A percentile compares a stretch with the other conserved stretches of the same genome.
Conservation (phyloP, 805 yeast species). For the Kodamaea leandrae region DNA sequence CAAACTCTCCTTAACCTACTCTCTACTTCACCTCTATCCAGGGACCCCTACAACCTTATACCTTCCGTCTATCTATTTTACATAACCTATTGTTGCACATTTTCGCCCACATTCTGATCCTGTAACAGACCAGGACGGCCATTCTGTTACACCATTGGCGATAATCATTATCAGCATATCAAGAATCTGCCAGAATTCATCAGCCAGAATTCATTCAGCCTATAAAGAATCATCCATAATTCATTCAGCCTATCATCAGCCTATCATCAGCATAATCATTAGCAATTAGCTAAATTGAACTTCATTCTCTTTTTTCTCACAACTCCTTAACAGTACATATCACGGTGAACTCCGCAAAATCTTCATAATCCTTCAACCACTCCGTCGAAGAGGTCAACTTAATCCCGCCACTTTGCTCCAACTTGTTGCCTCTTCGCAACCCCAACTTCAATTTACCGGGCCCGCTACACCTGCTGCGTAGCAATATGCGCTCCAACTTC, state of each 20-base stretch:
- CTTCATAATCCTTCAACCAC: constrained; percentile 9
- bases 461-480: constrained; percentile 2
- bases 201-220: no score
- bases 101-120: neutral
- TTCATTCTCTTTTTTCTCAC: no score
- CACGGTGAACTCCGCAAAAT: constrained; percentile 9
- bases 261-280: neutral
- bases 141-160: no score
- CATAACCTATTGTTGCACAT: neutral
- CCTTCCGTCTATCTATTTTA: no score
- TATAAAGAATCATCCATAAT: no score
- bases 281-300: neutral
- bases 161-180: neutral
- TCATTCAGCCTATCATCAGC: neutral
- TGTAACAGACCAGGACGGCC: neutral
- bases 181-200: no score
- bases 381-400: constrained; percentile 1
- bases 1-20: no score
- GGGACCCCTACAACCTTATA: no score
- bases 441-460: constrained; percentile 6
- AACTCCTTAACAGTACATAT: constrained; percentile 7
- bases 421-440: constrained; percentile 6
- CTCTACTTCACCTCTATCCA: no score
- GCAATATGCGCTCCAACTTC: constrained; percentile 8
- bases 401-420: constrained; percentile 6